Evolutionary conservation across 352 stramenopile species (phyloP), one percentile per base, ranked within the genome.

Genomic region (Pythium plurisporium): DNA sequence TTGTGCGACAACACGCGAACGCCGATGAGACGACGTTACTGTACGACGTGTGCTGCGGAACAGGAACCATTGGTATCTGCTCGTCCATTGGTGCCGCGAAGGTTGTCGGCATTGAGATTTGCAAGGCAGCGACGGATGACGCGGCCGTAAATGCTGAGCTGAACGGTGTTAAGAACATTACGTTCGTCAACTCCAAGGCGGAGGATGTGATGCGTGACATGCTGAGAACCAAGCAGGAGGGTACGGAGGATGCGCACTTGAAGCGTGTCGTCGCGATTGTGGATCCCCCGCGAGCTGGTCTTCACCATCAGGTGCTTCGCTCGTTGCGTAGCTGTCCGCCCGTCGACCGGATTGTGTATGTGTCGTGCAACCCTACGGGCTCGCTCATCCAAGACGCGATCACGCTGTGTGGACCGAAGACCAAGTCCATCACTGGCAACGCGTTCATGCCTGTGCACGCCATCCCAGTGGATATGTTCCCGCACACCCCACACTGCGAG

Each of bases 11-110:
- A 38, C 82, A 87, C 55, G 77, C 89, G 54, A 72, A 74, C 17
- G 73, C 73, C 19, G 70, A 90, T 42, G 73, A 82, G 33, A 70
- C 92, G 46, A 98, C 81, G 25, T 59, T 98, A 31, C 69, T 99
- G 4, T 96, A 99, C 54, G 96, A 99, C 63, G 97, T 99, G 17
- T 99, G 96, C 73, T 99, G 96, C 66, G 97, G 96, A 19, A 99
- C 97, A 15, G 97, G 97, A 31, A 99, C 96, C 5, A 99, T 99
- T 55, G 97, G 96, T 1, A 96, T 99, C 56, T 96, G 82, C 45
- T 87, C 95, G 64, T 89, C 96, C 6, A 79, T 90, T 48, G 71
- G 82, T 14, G 76, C 70, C 19, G 79, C 73, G 23, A 90, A 92
- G 66, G 76, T 94, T 25, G 76, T 94, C 9, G 89, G 89, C 3